Conservation (phyloP, 2,329 filamentous ascomycete genomes). For the Pseudopyricularia cyperi region DNA sequence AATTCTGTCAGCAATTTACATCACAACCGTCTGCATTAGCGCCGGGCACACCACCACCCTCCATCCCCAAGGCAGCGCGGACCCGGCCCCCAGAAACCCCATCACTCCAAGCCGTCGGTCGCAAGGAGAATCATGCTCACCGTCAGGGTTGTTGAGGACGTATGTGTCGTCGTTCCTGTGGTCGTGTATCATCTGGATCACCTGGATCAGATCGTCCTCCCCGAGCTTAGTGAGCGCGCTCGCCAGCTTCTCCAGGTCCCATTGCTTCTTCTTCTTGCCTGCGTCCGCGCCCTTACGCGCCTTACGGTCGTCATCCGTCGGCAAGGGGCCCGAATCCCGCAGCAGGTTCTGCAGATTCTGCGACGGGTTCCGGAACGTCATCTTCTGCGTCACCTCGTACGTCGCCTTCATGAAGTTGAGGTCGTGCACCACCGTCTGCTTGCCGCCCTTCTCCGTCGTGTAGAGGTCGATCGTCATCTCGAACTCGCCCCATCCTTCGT, state of each 20-base stretch:
- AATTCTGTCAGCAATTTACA: conserved; percentile 16
- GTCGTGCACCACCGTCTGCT: conserved; percentile 71
- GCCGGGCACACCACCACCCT: background rate
- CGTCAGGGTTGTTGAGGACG: conserved; percentile 92
- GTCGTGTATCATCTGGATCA: conserved; percentile 97
- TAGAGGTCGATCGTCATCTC: conserved; percentile 81
- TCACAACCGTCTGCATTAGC: conserved; percentile 11
- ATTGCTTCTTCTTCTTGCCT: conserved; percentile 62
- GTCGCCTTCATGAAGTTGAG: conserved; percentile 74
- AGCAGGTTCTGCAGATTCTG: conserved; percentile 68
- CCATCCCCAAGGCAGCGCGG: conserved; percentile 1
- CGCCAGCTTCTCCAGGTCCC: conserved; percentile 92
- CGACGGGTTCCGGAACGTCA: conserved; percentile 88
- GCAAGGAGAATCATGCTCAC: no score
- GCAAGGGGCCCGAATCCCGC: conserved; percentile 75
- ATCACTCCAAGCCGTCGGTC: no score
- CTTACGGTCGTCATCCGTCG: conserved; percentile 54
- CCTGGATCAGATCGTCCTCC: conserved; percentile 86
- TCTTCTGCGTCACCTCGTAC: conserved; percentile 71
- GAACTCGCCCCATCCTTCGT: conserved; percentile 98
- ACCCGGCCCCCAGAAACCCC: conserved; percentile 3
- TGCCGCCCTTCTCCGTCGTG: conserved; percentile 73
- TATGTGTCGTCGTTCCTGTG: conserved; percentile 91
- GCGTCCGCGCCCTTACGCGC: conserved; percentile 53
- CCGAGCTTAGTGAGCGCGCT: conserved; percentile 78